Evolutionary conservation across 257 asterid species (phyloP), one percentile per base, ranked within the genome.

Genomic region (Solanum tarapatanum): DNA sequence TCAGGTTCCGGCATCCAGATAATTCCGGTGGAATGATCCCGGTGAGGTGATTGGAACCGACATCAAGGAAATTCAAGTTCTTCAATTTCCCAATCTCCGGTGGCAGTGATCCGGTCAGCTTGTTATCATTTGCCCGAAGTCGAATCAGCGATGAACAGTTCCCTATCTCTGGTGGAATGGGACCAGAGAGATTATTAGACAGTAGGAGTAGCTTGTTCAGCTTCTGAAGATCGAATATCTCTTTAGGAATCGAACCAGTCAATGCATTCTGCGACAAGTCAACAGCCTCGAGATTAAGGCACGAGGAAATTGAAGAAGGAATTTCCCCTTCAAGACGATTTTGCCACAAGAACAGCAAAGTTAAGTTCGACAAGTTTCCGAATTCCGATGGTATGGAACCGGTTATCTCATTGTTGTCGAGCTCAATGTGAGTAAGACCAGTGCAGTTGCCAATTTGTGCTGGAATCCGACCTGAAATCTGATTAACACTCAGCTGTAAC

Each of bases 121-220:
- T 88, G 88, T 95, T 95, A 17, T 91, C 86, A 23, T 88, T 88
- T 4, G 94, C 98, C n/a, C 98, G 90, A 43, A 95, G 93, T 0
- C 98, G 92, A 86, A 95, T 91, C 89, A 95, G 36, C 62, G 97
- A 95, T 4, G 95, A 91, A 70, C 98, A 95, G 90, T 92, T 93
- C 19, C 98, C 98, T 1, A 95, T 91, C 48, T 91, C 90, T 5
- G 94, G 93, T 23, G 96, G 96, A 8, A 93, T 90, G 10, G 83
- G 51, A 2, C 98, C 98, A 26, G 98, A 93, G 12, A 95, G 90
- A 86, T 91, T 95, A 72, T 95, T 95, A 8, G 94, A 90, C 80
- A 95, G 88, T 41, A 95, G 87, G 77, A 94, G 84, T 66, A 95
- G 89, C 91, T 94, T 93, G 88, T 92, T 94, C 70, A 95, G 90